These are phyloP conservation scores for Batkoa obscura DNA, from an alignment of 371 early-diverging fungal genomes.

Conservation along the genomic window DNA sequence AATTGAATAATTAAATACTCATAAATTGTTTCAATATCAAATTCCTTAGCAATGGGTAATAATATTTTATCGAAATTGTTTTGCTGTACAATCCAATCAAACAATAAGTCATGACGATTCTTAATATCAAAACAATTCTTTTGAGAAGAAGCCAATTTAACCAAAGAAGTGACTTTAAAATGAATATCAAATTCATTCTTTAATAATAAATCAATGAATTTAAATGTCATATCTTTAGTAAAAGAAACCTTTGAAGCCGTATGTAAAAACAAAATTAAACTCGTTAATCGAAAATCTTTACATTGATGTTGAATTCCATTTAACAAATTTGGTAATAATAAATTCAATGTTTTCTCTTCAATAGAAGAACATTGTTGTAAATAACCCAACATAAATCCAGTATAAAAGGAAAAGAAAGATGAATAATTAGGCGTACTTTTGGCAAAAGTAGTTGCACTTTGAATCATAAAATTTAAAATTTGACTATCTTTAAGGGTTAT, in stretches of 20 bases:
- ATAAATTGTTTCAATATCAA: neutral
- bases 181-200: neutral
- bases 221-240: neutral
- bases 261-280: neutral
- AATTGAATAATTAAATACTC: neutral
- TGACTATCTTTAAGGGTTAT: neutral
- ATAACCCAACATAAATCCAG: neutral
- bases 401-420: neutral
- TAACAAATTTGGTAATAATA: neutral
- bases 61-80: neutral
- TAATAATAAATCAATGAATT: neutral
- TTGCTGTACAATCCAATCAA: neutral
- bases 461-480: neutral
- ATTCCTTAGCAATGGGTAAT: neutral
- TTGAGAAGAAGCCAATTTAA: conserved; percentile 9
- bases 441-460: neutral
- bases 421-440: neutral
- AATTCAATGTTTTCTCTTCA: neutral
- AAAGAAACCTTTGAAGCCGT: neutral
- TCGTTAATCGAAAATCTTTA: neutral
- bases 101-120: neutral
- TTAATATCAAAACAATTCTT: neutral
- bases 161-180: neutral
- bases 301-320: neutral
- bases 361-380: neutral